A percentile compares a stretch with the other conserved stretches of the same genome.
These are phyloP conservation scores for Epichloe sibirici DNA, from an alignment of 2,329 filamentous ascomycete species.

Conservation along the genomic window DNA sequence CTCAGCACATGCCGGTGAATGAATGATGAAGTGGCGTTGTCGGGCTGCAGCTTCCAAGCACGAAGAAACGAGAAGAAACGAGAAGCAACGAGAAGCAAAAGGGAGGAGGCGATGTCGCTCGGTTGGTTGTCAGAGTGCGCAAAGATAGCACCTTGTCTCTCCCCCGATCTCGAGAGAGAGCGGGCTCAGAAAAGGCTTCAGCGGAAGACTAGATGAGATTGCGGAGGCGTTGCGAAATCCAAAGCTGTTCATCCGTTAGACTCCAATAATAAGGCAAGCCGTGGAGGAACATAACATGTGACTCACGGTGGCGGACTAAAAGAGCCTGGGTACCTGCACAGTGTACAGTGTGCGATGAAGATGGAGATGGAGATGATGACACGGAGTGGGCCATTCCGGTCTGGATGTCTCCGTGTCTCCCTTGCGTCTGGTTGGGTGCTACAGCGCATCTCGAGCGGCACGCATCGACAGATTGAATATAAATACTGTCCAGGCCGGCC, in stretches of 20 bases:
- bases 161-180: background rate
- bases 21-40: conserved; percentile 4
- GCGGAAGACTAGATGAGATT: background rate
- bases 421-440: background rate
- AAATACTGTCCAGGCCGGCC: too few relatives aligned
- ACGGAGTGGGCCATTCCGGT: too few relatives aligned
- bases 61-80: background rate
- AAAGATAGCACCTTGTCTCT: background rate
- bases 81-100: background rate
- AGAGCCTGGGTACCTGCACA: background rate
- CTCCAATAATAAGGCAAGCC: background rate
- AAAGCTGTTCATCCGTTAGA: background rate
- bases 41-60: background rate
- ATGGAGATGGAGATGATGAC: too few relatives aligned
- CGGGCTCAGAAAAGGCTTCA: background rate
- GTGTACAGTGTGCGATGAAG: too few relatives aligned
- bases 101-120: background rate
- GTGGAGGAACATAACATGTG: background rate
- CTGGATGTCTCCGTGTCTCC: background rate
- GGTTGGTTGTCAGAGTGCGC: background rate
- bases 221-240: background rate
- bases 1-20: conserved; percentile 5
- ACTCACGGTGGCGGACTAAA: background rate
- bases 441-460: background rate
- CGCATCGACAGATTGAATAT: too few relatives aligned